Evolutionary conservation across 352 stramenopile species (phyloP), one percentile per base, ranked within the genome.

Genomic region (Phytopythium delawarense): DNA sequence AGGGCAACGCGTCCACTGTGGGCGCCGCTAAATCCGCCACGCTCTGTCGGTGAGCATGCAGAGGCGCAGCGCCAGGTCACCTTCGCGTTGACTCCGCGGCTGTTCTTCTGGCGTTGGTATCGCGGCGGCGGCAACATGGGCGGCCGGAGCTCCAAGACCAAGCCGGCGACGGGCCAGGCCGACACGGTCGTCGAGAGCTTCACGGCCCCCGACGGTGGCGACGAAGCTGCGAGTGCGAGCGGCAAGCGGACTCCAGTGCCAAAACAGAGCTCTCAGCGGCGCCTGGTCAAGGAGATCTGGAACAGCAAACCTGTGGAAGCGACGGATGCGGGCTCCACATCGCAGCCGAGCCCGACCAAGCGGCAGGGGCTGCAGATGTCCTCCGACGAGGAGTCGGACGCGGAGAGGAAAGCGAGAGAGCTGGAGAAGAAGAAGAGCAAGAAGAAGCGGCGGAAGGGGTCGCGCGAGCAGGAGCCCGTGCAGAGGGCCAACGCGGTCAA

Each of bases 141-240:
- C 48, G 73, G 62, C 13, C 74, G 59, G 63, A 76, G 64, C 72
- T 91, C 77, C 69, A 91, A 90, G 72, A 78, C 71, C 46, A 70
- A 68, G 61, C 75, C 71, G 37, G 51, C 50, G 49, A 30, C 40
- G 58, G 20, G 21, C 44, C 48, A 64, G 37, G 32, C 52, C 7
- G 63, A 71, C 55, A 78, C 71, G 2, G 34, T 67, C 46, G 64
- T 84, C 40, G 64, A 78, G 35, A 64, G 40, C 15, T 75, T 66
- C 45, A 34, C 35, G 8, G 30, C n/a, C 2, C n/a, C 11, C 11
- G 48, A 73, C 25, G 25, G 44, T 28, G 40, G 21, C 11, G 55
- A 49, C 21, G 66, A 61, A 18, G 37, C 16, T n/a, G 44, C 20
- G 15, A 61, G 11, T 13, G 21, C 37, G 12, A 51, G 37, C 21